Base-by-base conservation (phyloP, 139 green algal genomes). In the Nannochloris sp. region DNA sequence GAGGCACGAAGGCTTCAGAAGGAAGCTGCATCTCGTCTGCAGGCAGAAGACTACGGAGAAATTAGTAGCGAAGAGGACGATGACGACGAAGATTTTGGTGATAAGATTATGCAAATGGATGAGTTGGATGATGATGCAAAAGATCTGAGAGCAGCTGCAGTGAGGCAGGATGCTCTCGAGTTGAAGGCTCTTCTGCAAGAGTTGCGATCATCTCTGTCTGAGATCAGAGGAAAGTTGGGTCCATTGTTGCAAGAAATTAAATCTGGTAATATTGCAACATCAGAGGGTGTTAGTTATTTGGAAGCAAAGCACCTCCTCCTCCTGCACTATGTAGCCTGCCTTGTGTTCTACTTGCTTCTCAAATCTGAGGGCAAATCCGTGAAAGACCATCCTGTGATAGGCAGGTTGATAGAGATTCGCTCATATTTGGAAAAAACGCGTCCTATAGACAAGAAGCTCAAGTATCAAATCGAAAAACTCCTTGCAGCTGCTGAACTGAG, bases 251-350 rank as follows among this genome's bases (percentile, higher is more conserved):
- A 67, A 5, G 79, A 91, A 71, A 76, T 91, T 11, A 63, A 70
- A 5, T 71, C 68, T 3, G 89, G 90, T 14, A 62, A 74, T 12
- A 78, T 96, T 59, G 85, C 78, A 0, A 95, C 87, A 3, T 62
- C 78, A 26, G 82, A 95, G 53, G 93, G 93, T 3, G 61, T 99
- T 53, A 84, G 56, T 44, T 97, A 96, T 77, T 79, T 97, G 58
- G 92, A 99, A 75, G 89, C 89, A 17, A 99, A 99, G 84, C 84
- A 97, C 79, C 62, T 94, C 62, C 83, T 99, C 70, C 83, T 99
- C 74, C 78, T 97, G 70, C 62, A 79, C 50, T 97, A 99, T 79
- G 94, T 84, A 79, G 71, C 71, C 12, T 79, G 83, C 78, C 89
- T 98, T 61, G 78, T 93, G 10, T 96, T 96, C 67, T 99, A 95